Conservation (phyloP, 106 monocot genomes). For the Dendrobium chrysotoxum region DNA sequence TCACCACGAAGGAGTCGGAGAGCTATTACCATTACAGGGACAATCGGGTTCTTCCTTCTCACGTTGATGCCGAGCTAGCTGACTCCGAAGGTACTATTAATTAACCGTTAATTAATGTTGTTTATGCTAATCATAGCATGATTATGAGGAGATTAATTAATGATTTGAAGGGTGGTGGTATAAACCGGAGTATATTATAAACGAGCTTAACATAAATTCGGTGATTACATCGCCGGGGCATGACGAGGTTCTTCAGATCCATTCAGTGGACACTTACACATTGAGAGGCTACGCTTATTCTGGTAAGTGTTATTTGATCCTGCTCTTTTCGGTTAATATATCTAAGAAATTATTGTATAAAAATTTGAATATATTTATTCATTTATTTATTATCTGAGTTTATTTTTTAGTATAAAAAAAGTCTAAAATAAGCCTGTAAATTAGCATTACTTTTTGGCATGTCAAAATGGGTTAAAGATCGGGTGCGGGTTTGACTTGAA, state of each 20-base stretch:
- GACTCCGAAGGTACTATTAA: conserved; percentile 17
- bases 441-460: too few species aligned
- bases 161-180: conserved; percentile 84
- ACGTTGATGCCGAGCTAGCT: conserved; percentile 79
- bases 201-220: conserved; percentile 95
- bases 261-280: conserved; percentile 38
- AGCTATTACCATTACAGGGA: conserved; percentile 81
- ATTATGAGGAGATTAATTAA: not conserved
- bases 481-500: too few species aligned
- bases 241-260: conserved; percentile 74
- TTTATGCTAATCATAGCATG: not conserved
- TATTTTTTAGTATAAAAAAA: too few species aligned
- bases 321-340: too few species aligned
- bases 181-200: conserved; percentile 95
- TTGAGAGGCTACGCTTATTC: conserved; percentile 88
- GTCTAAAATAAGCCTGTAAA: too few species aligned
- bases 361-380: too few species aligned
- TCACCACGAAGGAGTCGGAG: conserved; percentile 49
- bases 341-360: too few species aligned
- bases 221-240: conserved; percentile 87
- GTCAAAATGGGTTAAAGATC: too few species aligned
- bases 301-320: conserved; percentile 24
- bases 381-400: too few species aligned
- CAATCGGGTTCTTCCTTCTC: conserved; percentile 75
- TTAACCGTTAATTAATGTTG: not conserved